phyloP scores from a whole-genome alignment of 2,329 filamentous ascomycete species.

The Aspergillus tamarii region DNA sequence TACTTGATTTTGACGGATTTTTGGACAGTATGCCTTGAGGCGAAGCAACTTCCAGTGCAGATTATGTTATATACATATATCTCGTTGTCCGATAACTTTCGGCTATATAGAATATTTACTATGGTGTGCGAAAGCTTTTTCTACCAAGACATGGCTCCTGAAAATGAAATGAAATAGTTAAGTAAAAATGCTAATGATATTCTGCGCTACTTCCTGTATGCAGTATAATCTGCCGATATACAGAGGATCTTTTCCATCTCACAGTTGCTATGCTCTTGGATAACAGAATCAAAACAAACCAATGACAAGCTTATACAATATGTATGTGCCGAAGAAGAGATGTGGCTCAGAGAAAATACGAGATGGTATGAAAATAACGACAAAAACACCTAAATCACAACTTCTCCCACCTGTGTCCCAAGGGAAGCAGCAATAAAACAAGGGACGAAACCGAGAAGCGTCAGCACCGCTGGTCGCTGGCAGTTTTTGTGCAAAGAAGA shows the following conservation, averaged over 20 bases:
- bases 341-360: neutral
- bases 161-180: neutral
- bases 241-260: conserved; percentile 1
- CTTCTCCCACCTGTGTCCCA: neutral
- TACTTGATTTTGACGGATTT: too few species aligned
- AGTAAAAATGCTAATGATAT: neutral
- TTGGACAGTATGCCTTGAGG: too few species aligned
- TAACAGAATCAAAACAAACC: neutral
- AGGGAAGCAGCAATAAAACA: conserved; percentile 10
- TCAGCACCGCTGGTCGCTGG: conserved; percentile 21
- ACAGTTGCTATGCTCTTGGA: conserved; percentile 5
- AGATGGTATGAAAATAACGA: conserved; percentile 6
- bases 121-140: too few species aligned
- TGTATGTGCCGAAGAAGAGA: neutral
- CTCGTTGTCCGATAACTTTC: too few species aligned
- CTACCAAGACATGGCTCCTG: too few species aligned
- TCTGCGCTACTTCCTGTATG: conserved; percentile 2
- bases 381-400: neutral
- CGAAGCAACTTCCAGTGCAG: too few species aligned
- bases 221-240: neutral
- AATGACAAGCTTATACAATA: conserved; percentile 1
- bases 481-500: conserved; percentile 5
- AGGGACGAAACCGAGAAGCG: conserved; percentile 15
- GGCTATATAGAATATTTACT: too few species aligned
- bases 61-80: too few species aligned